Conservation (phyloP, 31 red algal genomes). For the Endocladia muricata region DNA sequence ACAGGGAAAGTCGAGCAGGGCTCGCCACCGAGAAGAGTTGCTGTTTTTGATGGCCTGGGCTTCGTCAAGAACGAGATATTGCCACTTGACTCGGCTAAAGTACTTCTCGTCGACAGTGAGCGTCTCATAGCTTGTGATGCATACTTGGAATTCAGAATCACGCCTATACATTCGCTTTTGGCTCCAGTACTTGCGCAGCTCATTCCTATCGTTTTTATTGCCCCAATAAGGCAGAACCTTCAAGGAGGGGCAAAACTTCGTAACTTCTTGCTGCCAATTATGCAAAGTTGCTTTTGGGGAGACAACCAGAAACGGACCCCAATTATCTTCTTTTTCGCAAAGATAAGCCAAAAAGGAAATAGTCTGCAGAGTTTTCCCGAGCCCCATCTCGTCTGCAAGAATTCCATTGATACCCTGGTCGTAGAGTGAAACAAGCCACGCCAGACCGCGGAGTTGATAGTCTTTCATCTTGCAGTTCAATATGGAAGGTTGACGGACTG, state of each 20-base stretch:
- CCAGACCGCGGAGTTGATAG: slow-evolving; percentile 95
- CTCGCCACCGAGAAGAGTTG: slow-evolving; percentile 70
- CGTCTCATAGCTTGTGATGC: slow-evolving; percentile 92
- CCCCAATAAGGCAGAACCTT: slow-evolving; percentile 95
- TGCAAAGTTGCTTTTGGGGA: slow-evolving; percentile 90
- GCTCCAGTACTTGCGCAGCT: slow-evolving; percentile 87
- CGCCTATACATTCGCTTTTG: slow-evolving; percentile 81
- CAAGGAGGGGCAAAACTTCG: slow-evolving; percentile 82
- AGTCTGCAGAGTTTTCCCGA: slow-evolving; percentile 97
- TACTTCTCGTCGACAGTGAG: slow-evolving; percentile 79
- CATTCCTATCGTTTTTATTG: slow-evolving; percentile 82
- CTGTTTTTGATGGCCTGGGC: slow-evolving; percentile 99
- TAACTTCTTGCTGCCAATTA: slow-evolving; percentile 96
- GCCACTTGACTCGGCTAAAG: slow-evolving; percentile 88
- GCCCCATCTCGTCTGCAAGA: slow-evolving; percentile 99
- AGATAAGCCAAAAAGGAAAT: slow-evolving; percentile 95
- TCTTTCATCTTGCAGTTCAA: slow-evolving; percentile 91
- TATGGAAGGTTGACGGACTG: slow-evolving; percentile 80
- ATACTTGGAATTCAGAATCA: slow-evolving; percentile 91
- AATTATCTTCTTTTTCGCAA: slow-evolving; percentile 85
- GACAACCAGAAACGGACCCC: slow-evolving; percentile 95
- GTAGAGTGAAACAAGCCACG: slow-evolving; percentile 96
- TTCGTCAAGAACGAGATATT: slow-evolving; percentile 97
- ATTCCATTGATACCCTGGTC: slow-evolving; percentile 99
- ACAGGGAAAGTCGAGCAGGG: slow-evolving; percentile 79